Conservation (phyloP, 768 basidiomycete species). For the Harrya chromipes region DNA sequence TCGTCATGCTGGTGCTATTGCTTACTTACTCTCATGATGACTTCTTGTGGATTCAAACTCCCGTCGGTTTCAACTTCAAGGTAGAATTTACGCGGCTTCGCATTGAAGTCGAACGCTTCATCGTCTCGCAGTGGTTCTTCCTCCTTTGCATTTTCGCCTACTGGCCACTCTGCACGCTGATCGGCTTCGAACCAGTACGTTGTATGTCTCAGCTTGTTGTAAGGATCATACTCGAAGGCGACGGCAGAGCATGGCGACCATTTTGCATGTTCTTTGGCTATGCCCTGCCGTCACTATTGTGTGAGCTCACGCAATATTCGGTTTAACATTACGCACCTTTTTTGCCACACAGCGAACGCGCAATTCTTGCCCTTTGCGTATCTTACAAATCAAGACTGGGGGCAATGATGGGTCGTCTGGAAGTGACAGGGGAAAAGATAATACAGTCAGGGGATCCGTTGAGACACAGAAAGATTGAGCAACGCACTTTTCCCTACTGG, state of each 20-base stretch:
- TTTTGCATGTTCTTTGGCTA: constrained; percentile 98
- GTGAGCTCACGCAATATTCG: not conserved
- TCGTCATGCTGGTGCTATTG: not conserved
- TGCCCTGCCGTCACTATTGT: constrained; percentile 56
- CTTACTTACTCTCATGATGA: constrained; percentile 70
- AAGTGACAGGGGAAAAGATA: not conserved
- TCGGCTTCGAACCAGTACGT: constrained; percentile 91
- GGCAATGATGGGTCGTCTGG: constrained; percentile 57
- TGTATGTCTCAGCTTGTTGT: constrained; percentile 96
- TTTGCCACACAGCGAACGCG: constrained; percentile 84
- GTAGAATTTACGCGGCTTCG: constrained; percentile 89
- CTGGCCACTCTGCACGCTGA: constrained; percentile 84
- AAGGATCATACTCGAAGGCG: constrained; percentile 95
- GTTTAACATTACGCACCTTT: constrained; percentile 56
- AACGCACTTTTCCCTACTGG: constrained; percentile 81
- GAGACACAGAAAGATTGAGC: not conserved
- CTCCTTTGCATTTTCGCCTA: constrained; percentile 80
- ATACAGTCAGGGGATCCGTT: constrained; percentile 4
- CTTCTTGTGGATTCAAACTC: constrained; percentile 83
- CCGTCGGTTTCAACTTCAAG: constrained; percentile 95
- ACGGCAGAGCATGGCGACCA: constrained; percentile 97
- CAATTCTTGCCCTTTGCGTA: constrained; percentile 92
- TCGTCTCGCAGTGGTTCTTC: constrained; percentile 81
- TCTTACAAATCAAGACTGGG: constrained; percentile 86
- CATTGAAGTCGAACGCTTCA: constrained; percentile 82